Percentiles rank a stretch among this genome's conserved stretches.
phyloP scores from a whole-genome alignment of 495 filamentous ascomycete species.

The Filosporella fistucella region DNA sequence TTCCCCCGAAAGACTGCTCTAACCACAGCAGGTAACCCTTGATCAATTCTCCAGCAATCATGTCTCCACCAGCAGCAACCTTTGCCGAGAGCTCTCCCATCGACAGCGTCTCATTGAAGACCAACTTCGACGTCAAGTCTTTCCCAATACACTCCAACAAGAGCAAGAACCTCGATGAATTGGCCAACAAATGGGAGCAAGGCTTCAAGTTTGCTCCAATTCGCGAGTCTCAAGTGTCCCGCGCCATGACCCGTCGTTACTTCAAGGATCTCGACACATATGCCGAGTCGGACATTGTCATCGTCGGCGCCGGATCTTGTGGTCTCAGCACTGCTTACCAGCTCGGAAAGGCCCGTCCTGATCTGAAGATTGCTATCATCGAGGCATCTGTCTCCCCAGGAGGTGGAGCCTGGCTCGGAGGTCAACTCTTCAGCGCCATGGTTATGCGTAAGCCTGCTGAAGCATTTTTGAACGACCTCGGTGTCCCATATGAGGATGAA shows the following conservation, averaged over 20 bases:
- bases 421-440: constrained; percentile 91
- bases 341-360: constrained; percentile 76
- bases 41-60: constrained; percentile 34
- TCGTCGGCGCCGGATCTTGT: constrained; percentile 84
- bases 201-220: constrained; percentile 79
- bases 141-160: constrained; percentile 19
- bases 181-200: constrained; percentile 30
- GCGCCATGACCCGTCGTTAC: constrained; percentile 90
- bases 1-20: constrained; percentile 27
- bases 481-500: constrained; percentile 83
- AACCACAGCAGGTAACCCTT: constrained; percentile 27
- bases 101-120: constrained; percentile 16
- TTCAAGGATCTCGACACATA: constrained; percentile 85
- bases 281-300: constrained; percentile 88
- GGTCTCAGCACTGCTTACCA: constrained; percentile 81
- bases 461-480: constrained; percentile 71
- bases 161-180: constrained; percentile 24
- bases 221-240: constrained; percentile 84
- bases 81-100: constrained; percentile 23
- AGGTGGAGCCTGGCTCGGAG: constrained; percentile 88
- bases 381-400: constrained; percentile 82
- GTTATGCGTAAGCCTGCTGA: constrained; percentile 90
- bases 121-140: constrained; percentile 11
- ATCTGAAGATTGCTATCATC: constrained; percentile 88
- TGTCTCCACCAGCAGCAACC: constrained; percentile 68